Base-by-base conservation (phyloP, 768 basidiomycete species). In the Hygrophorus pudorinus region DNA sequence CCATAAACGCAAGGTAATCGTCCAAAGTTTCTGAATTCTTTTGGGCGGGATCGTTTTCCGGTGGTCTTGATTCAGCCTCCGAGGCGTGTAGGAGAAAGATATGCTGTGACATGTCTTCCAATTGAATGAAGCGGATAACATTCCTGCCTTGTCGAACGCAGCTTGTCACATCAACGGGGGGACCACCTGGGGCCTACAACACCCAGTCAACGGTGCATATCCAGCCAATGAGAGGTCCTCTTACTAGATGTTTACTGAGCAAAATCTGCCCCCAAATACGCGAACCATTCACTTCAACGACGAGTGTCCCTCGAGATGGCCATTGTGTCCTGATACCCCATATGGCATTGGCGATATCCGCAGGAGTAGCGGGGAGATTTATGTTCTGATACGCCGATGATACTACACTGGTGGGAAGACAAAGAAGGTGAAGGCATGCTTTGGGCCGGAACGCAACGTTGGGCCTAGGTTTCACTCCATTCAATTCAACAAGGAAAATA, bases 41-140 rank as follows among this genome's bases (percentile, higher is more conserved):
- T 24, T 24, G 24, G 24, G 24, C 24, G 24, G 14, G 14, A 14
- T 38, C 4, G 2, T 14, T 3, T 38, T 14, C 37, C 13, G 6
- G 21, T 38, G 37, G 31, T 13, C 8, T 20, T 33, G 28, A 34
- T n/a, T 14, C 12, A 11, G 34, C 31, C 38, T 40, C 30, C 11
- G 43, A 47, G 1, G 50, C 50, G 21, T 45, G 48, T 11, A 51
- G 35, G 13, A 48, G 30, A 36, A 51, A 51, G 6, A 41, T 18
- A 36, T 45, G 43, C 5, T 8, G 20, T 9, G 50, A 48, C 29
- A 51, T 32, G 33, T 48, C 50, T 9, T 3, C 35, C 21, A 51
- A 37, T 24, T 48, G 50, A 11, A 48, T 46, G 21, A 51, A 38
- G 5, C 44, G 31, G 3, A 51, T 18, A 28, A 9, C 30, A 12